A percentile compares a stretch with the other conserved stretches of the same genome.
phyloP scores from a whole-genome alignment of 202 grass and related monocot genomes.

The Setaria viridis region DNA sequence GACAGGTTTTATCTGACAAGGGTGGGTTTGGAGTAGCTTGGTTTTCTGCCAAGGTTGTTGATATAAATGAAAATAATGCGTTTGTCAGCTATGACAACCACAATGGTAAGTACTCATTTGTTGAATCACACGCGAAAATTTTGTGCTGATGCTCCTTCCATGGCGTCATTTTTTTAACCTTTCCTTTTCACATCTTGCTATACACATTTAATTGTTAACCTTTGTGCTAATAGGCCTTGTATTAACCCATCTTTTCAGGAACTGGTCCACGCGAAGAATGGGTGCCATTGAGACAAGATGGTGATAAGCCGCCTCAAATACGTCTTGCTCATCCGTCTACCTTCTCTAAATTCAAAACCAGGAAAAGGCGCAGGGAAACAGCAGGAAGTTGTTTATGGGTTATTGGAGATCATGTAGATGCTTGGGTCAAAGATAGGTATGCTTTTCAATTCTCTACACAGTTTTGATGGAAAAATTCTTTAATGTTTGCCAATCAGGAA shows the following conservation, averaged over 20 bases:
- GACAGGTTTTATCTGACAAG: conserved; percentile 68
- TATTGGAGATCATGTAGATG: conserved; percentile 89
- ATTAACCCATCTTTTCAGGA: conserved; percentile 54
- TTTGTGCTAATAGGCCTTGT: neutral
- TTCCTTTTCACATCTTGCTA: neutral
- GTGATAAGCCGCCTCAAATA: conserved; percentile 70
- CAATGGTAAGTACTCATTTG: conserved; percentile 56
- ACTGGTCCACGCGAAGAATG: conserved; percentile 60
- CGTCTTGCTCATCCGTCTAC: conserved; percentile 67
- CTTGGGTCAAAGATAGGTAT: conserved; percentile 80
- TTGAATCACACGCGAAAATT: conserved; percentile 24
- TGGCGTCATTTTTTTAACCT: neutral
- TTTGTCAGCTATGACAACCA: conserved; percentile 70
- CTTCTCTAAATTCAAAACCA: conserved; percentile 72
- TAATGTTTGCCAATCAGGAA: neutral
- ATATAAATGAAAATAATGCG: conserved; percentile 75
- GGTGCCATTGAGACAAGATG: conserved; percentile 65
- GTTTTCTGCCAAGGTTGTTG: conserved; percentile 87
- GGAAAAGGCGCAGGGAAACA: conserved; percentile 84
- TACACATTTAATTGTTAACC: neutral
- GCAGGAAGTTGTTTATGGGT: conserved; percentile 70
- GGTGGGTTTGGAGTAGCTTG: conserved; percentile 64
- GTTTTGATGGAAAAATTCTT: conserved; percentile 20
- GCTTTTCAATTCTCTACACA: conserved; percentile 32
- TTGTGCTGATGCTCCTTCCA: conserved; percentile 3